A percentile compares a stretch with the other conserved stretches of the same genome.
Evolutionary conservation across 1,284 basidiomycete species (phyloP).

Genomic region (Hemileia vastatrix): DNA sequence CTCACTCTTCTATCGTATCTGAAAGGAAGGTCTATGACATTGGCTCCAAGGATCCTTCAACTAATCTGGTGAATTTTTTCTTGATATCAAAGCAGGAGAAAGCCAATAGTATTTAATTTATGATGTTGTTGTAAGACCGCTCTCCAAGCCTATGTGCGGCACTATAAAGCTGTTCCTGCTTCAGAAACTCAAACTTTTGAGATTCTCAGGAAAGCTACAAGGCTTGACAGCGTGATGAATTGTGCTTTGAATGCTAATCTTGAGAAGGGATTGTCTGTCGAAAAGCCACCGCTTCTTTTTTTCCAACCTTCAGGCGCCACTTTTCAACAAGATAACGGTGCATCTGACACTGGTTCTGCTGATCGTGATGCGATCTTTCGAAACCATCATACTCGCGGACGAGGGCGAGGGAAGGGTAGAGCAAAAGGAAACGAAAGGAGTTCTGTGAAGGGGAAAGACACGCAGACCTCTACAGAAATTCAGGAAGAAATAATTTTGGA

Average conservation of each 20-base stretch:
- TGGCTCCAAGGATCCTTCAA: slow-evolving; percentile 9
- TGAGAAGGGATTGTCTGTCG: too few relatives aligned
- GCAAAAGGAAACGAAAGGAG: too few relatives aligned
- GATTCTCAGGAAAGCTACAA: slow-evolving; percentile 19
- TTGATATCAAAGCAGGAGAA: not conserved
- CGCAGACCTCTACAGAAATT: too few relatives aligned
- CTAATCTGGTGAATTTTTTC: slow-evolving; percentile 7
- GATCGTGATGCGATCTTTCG: too few relatives aligned
- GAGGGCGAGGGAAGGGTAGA: too few relatives aligned
- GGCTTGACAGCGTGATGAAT: slow-evolving; percentile 17
- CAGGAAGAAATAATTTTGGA: too few relatives aligned
- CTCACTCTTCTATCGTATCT: slow-evolving; percentile 5
- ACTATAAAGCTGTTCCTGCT: slow-evolving; percentile 13
- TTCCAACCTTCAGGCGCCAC: too few relatives aligned
- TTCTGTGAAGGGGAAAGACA: too few relatives aligned
- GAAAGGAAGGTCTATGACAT: slow-evolving; percentile 7
- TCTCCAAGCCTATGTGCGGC: slow-evolving; percentile 13
- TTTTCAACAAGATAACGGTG: too few relatives aligned
- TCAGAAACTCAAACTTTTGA: slow-evolving; percentile 7
- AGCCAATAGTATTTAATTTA: not conserved
- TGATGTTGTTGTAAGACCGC: slow-evolving; percentile 7
- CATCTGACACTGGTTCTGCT: too few relatives aligned
- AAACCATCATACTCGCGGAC: too few relatives aligned
- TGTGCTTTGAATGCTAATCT: slow-evolving; percentile 14
- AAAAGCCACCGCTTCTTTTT: too few relatives aligned